Base-by-base conservation (phyloP, 1,284 basidiomycete species). In the Ustilago shanxiensis region DNA sequence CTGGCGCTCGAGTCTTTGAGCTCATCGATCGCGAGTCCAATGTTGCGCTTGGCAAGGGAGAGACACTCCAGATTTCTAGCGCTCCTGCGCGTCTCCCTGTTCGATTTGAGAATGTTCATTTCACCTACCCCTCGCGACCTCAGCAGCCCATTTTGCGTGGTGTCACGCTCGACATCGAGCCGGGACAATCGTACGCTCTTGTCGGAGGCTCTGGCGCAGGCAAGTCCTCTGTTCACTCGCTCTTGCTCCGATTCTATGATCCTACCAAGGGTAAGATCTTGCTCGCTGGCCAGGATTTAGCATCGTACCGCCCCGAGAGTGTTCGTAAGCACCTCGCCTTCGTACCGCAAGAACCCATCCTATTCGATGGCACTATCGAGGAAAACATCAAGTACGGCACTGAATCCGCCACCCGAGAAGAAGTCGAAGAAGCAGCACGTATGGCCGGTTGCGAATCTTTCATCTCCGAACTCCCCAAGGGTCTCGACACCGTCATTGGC, bases 201-300 rank as follows among this genome's bases (percentile, higher is more conserved):
- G 86, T 87, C 8, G 87, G 87, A 29, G 86, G 84, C 2, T 84
- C 82, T 4, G 83, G 84, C 7, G 82, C 84, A 2, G 87, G 87
- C 65, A 98, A 98, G 88, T 95, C 93, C 16, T 95, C 94, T 0
- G 89, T 97, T 45, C 94, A 96, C 82, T 91, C 93, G 10, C 89
- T 98, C 9, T 89, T 99, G 55, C 88, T 96, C 72, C 89, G 95
- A 55, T 98, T 94, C 88, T 99, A 99, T 86, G 95, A 98, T 84
- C 95, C 96, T 0, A 88, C 91, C 28, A 87, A 89, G 13, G 97
- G 97, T 0, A 90, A 89, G 60, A 90, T 98, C 55, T 91, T 91
- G 0, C 95, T 93, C 77, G 93, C 95, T 83, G 94, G 93, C 3
- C 90, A 92, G 88, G 94, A 95, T 92, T 95, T 98, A 76, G 90